Base-by-base conservation (phyloP, 164 flowering plant species). In the Tetrastigma voinierianum region DNA sequence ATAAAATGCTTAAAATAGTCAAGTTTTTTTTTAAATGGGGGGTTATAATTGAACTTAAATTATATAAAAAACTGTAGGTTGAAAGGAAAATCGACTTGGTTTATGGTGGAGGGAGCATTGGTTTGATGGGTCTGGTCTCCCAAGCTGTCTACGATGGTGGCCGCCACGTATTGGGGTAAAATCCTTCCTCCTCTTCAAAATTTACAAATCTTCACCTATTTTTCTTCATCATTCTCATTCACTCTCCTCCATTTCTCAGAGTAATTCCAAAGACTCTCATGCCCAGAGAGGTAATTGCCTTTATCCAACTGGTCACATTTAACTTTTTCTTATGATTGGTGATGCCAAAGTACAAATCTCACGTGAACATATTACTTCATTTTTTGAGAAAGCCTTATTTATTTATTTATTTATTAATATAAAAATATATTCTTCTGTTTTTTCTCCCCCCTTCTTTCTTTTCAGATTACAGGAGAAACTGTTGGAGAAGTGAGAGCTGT, bases 131-230 rank as follows among this genome's bases (percentile, higher is more conserved):
- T 51, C 84, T 83, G 11, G 80, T 89, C 57, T 93, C 97, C 9
- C 97, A 84, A 78, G 90, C 90, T 61, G 97, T 88, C 62, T 83
- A 74, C 57, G 81, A 86, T 56, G 98, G 98, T 62, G 95, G 95
- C 24, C 85, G 95, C 63, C 95, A 89, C 76, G 95, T 87, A 47
- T 74, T 87, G 45, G 92, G 95, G 92, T 89, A 71, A 14, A 43
- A 10, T 1, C 3, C 19, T 21, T 15, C 46, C 45, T 51, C 49
- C 18, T 53, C n/a, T n/a, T n/a, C 57, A 19, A 53, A 17, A 9
- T 19, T 53, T 21, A 2, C 10, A 6, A 15, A 18, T 15, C 10
- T 17, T 53, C 19, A 17, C 57, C n/a, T 20, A n/a, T 65, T 49
- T 16, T 32, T 20, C 64, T 45, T 53, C 51, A 0, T 23, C 12